Base-by-base conservation (phyloP, 352 stramenopile genomes). In the Phytopythium delawarense region DNA sequence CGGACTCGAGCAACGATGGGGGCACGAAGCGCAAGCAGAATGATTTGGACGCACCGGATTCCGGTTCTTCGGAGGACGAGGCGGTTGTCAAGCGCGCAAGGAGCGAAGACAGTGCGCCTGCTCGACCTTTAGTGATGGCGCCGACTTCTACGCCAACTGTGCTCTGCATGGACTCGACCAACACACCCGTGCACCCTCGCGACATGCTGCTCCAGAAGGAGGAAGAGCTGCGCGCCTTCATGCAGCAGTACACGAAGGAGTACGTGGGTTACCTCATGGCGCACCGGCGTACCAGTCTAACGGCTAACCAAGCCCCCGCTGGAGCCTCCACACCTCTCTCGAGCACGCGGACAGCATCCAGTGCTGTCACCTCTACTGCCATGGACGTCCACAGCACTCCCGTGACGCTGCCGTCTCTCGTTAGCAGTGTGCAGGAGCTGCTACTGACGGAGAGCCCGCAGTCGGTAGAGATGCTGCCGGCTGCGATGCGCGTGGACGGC, bases 401-500 rank as follows among this genome's bases (percentile, higher is more conserved):
- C n/a, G 66, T 88, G 45, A 85, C 54, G 51, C 70, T 89, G 0
- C 78, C 79, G 2, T 79, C 74, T 2, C 66, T 89, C 21, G 77
- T 71, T 34, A 74, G 75, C 39, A 87, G 72, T 25, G 79, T 90
- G 34, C 77, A 90, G 65, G 76, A 91, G n/a, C 58, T 88, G 42
- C 60, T 92, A 12, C 71, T 92, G 53, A 79, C 69, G 0, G 74
- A 87, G 34, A 92, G 83, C 52, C 83, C 85, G 21, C 85, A 94
- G 70, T 90, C 78, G 8, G 83, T 94, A 11, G 71, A 61, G 16
- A 42, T 61, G 55, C 55, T 61, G 13, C 76, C 7, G 75, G 87
- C 4, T 64, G 72, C 45, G 51, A 69, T 44, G 48, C 72, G 59
- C 51, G 63, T 65, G n/a, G 25, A 67, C 46, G 69, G 30, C 46